Evolutionary conservation across 2,329 filamentous ascomycete genomes (phyloP).

Genomic region (Colletotrichum graminicola): DNA sequence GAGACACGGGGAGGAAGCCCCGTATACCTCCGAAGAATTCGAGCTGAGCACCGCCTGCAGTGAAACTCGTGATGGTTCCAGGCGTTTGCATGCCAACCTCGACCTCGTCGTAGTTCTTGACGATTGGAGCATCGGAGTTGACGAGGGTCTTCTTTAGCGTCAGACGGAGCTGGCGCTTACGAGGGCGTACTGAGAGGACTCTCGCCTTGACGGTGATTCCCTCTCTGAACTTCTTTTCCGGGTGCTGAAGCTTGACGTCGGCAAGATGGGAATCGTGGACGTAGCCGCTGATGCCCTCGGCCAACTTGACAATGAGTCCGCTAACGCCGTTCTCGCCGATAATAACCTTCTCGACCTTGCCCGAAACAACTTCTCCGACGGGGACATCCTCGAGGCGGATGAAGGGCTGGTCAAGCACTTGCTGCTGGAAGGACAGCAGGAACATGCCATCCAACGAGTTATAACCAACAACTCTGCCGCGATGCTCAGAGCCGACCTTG

Average conservation of each 20-base stretch:
- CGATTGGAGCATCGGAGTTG: constrained; percentile 85
- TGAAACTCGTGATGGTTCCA: constrained; percentile 87
- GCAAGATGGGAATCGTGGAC: constrained; percentile 90
- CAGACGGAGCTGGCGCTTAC: constrained; percentile 83
- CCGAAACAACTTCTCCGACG: constrained; percentile 83
- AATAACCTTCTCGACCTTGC: constrained; percentile 86
- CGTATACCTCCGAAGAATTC: constrained; percentile 89
- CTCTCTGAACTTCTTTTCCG: constrained; percentile 95
- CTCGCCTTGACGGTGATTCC: constrained; percentile 86
- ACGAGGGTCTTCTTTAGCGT: constrained; percentile 96
- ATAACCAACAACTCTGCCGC: constrained; percentile 86
- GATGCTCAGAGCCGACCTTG: constrained; percentile 82
- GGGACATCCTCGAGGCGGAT: constrained; percentile 92
- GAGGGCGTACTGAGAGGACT: constrained; percentile 82
- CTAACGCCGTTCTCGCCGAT: constrained; percentile 82
- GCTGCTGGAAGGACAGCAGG: constrained; percentile 85
- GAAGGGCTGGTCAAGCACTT: constrained; percentile 86
- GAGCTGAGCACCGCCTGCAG: constrained; percentile 84
- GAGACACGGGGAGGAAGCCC: constrained; percentile 90
- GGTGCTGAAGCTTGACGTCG: constrained; percentile 88
- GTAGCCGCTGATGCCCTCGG: constrained; percentile 89
- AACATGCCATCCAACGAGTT: constrained; percentile 89
- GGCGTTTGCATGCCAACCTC: constrained; percentile 81
- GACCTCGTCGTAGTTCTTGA: constrained; percentile 82
- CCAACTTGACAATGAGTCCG: constrained; percentile 84